A percentile compares a stretch with the other conserved stretches of the same genome.
Evolutionary conservation across 2,329 filamentous ascomycete species (phyloP).

Genomic region (Clathrospora elynae): DNA sequence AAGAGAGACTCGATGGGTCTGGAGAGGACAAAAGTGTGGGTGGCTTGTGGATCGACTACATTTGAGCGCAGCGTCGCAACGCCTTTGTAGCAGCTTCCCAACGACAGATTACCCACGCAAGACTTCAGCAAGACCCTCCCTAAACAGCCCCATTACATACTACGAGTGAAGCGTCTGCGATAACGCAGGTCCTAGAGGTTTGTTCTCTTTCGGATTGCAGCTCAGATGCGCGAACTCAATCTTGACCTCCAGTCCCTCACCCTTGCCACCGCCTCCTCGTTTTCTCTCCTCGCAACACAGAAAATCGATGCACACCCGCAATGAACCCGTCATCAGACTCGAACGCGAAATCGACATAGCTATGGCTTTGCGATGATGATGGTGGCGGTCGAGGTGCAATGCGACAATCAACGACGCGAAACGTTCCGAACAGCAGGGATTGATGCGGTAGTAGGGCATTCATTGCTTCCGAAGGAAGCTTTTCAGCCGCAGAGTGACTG

Average conservation of each 20-base stretch:
- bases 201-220: slow-evolving; percentile 13
- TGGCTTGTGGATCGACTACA: slow-evolving; percentile 35
- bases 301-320: slow-evolving; percentile 14
- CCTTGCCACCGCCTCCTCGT: neutral
- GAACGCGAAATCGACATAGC: slow-evolving; percentile 10
- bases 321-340: slow-evolving; percentile 6
- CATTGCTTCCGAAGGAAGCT: too few species aligned
- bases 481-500: too few species aligned
- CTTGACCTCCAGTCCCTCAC: neutral
- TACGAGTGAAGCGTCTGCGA: slow-evolving; percentile 7
- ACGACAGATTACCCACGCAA: neutral
- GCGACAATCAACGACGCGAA: neutral
- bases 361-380: neutral
- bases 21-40: slow-evolving; percentile 19
- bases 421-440: slow-evolving; percentile 3
- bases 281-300: neutral
- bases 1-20: slow-evolving; percentile 19
- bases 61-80: too few species aligned
- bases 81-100: too few species aligned
- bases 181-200: slow-evolving; percentile 1
- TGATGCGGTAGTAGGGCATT: neutral
- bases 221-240: slow-evolving; percentile 1
- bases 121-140: slow-evolving; percentile 3
- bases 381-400: too few species aligned
- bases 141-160: slow-evolving; percentile 11